These are phyloP conservation scores for Ustilago curta DNA, from an alignment of 1,284 basidiomycete species.

Conservation along the genomic window DNA sequence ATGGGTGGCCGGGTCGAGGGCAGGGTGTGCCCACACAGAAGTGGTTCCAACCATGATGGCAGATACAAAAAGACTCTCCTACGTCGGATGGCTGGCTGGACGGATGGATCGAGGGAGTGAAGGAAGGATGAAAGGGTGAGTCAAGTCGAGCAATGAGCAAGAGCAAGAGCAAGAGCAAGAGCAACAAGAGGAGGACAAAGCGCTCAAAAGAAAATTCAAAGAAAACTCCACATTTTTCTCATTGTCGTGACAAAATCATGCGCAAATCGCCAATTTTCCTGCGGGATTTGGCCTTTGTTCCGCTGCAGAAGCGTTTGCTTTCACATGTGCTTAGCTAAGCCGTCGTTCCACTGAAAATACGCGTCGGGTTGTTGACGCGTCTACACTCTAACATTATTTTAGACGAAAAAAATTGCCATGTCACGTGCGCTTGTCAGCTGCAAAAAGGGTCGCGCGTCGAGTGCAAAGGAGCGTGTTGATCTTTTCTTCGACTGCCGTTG, in stretches of 20 bases:
- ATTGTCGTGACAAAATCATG: background rate
- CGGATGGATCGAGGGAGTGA: background rate
- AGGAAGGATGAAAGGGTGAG: no score
- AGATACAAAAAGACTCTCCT: background rate
- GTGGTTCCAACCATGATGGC: constrained; percentile 26
- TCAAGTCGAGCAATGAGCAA: background rate
- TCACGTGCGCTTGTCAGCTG: constrained; percentile 18
- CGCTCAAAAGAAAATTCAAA: no score
- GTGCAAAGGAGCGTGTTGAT: constrained; percentile 29
- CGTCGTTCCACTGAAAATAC: constrained; percentile 2
- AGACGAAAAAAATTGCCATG: background rate
- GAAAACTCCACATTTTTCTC: constrained; percentile 9
- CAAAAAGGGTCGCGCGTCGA: constrained; percentile 39
- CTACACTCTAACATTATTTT: constrained; percentile 2
- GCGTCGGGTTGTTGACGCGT: background rate
- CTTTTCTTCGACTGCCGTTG: constrained; percentile 7
- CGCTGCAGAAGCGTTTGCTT: background rate
- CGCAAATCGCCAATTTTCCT: background rate
- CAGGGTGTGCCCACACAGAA: constrained; percentile 47
- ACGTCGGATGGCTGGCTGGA: constrained; percentile 11
- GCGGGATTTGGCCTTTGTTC: background rate
- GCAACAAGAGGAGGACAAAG: background rate
- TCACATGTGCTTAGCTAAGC: constrained; percentile 17
- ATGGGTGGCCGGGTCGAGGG: constrained; percentile 45
- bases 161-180: constrained; percentile 1